A percentile compares a stretch with the other conserved stretches of the same genome.
These are phyloP conservation scores for Ordospora colligata DNA, from an alignment of 371 early-diverging fungal species.

Conservation along the genomic window DNA sequence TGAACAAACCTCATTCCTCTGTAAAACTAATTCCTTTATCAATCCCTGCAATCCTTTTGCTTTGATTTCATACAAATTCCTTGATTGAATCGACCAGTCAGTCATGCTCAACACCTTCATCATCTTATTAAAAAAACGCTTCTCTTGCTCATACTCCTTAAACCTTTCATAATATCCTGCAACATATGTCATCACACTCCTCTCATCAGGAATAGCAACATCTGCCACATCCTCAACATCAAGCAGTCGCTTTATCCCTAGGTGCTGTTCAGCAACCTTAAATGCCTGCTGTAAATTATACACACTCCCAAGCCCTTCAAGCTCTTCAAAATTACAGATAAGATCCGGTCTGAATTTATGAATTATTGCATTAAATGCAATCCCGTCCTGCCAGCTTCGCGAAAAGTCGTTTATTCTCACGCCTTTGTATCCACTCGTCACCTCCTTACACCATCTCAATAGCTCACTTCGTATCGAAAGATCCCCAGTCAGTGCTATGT, in stretches of 20 bases:
- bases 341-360: conserved; percentile 87
- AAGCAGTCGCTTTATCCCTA: conserved; percentile 74
- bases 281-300: conserved; percentile 80
- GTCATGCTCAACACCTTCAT: conserved; percentile 8
- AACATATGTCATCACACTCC: conserved; percentile 91
- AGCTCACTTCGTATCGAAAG: conserved; percentile 67
- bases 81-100: conserved; percentile 19
- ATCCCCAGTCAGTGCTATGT: conserved; percentile 51
- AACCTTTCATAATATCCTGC: conserved; percentile 71
- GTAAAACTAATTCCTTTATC: not conserved
- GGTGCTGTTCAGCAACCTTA: conserved; percentile 73
- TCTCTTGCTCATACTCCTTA: conserved; percentile 17
- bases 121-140: not conserved
- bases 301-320: conserved; percentile 64
- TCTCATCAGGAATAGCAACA: conserved; percentile 76
- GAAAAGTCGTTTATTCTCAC: conserved; percentile 72
- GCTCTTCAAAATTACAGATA: conserved; percentile 68
- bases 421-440: conserved; percentile 71
- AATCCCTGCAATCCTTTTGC: conserved; percentile 8
- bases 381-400: conserved; percentile 78
- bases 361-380: conserved; percentile 86
- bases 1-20: conserved; percentile 4
- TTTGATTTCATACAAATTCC: conserved; percentile 31
- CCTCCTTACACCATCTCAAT: conserved; percentile 85
- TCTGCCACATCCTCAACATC: conserved; percentile 88